phyloP scores from a whole-genome alignment of 192 early-diverging fungal species.

The Spizellomyces punctatus region DNA sequence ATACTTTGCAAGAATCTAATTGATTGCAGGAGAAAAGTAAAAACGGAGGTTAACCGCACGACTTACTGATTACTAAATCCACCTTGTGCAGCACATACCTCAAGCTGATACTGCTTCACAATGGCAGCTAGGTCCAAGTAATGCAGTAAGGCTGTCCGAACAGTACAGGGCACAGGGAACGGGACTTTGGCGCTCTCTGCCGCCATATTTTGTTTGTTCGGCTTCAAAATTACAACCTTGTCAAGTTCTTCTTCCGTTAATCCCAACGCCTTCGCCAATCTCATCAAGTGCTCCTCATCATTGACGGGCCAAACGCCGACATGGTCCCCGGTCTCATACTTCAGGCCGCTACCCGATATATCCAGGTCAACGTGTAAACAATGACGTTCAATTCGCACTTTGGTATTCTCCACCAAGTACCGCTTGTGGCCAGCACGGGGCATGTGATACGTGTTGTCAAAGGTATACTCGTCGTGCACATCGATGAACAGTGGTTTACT shows the following conservation, averaged over 20 bases:
- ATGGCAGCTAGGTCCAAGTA: constrained; percentile 86
- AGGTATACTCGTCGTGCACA: constrained; percentile 30
- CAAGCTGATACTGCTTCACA: constrained; percentile 59
- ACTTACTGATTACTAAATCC: no score
- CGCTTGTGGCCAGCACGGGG: constrained; percentile 15
- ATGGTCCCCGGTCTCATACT: constrained; percentile 94
- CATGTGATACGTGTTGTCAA: constrained; percentile 18
- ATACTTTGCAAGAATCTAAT: constrained; percentile 42
- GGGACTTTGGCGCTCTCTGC: constrained; percentile 76
- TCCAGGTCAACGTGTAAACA: constrained; percentile 96
- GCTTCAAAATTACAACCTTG: constrained; percentile 65
- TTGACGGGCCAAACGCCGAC: constrained; percentile 91
- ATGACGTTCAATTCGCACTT: constrained; percentile 63
- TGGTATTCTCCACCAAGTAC: constrained; percentile 22
- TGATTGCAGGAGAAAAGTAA: constrained; percentile 28
- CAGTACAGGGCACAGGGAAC: constrained; percentile 82
- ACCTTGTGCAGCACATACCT: constrained; percentile 31
- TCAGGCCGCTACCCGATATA: constrained; percentile 75
- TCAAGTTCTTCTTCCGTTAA: constrained; percentile 68
- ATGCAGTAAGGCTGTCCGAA: constrained; percentile 83
- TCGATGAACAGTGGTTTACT: constrained; percentile 71
- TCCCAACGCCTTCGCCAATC: constrained; percentile 64
- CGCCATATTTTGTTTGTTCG: constrained; percentile 56
- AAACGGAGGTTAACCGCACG: no score
- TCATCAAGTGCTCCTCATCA: constrained; percentile 72